phyloP scores from a whole-genome alignment of 2,329 filamentous ascomycete species.

The Hortaea sp. region DNA sequence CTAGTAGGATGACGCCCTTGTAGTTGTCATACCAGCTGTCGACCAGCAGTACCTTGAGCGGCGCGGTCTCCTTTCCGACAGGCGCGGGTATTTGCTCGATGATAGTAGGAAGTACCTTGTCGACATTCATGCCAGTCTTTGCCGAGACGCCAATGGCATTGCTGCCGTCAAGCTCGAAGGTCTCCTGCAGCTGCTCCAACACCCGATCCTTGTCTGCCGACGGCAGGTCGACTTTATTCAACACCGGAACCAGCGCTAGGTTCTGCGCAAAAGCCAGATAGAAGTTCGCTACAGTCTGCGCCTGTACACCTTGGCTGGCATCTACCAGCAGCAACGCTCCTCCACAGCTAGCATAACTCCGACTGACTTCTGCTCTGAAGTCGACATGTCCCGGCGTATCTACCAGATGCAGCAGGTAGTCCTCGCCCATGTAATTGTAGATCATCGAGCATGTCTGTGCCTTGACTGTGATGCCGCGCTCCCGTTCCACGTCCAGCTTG shows the following conservation, averaged over 20 bases:
- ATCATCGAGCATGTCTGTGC: constrained; percentile 98
- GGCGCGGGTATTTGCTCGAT: constrained; percentile 78
- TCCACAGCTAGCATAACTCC: constrained; percentile 92
- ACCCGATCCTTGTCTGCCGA: constrained; percentile 81
- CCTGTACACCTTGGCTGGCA: constrained; percentile 91
- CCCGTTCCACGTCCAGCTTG: constrained; percentile 91
- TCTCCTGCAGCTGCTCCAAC: constrained; percentile 72
- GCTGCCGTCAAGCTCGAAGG: constrained; percentile 76
- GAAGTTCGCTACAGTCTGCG: constrained; percentile 97
- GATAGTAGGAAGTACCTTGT: constrained; percentile 70
- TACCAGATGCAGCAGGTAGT: constrained; percentile 90
- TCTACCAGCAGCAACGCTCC: constrained; percentile 88
- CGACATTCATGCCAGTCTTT: constrained; percentile 86
- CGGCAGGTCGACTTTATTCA: constrained; percentile 94
- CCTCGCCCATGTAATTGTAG: constrained; percentile 72
- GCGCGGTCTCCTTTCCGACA: constrained; percentile 59
- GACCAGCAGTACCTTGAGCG: constrained; percentile 75
- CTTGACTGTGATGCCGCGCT: constrained; percentile 96
- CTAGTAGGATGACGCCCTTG: constrained; percentile 81
- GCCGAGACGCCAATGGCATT: constrained; percentile 74
- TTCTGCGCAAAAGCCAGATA: constrained; percentile 93
- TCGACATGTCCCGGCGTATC: constrained; percentile 97
- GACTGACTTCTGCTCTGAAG: constrained; percentile 89
- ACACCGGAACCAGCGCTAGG: constrained; percentile 73
- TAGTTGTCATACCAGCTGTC: constrained; percentile 99